Evolutionary conservation across 2,329 filamentous ascomycete genomes (phyloP).

Genomic region (Daldinia sp.): DNA sequence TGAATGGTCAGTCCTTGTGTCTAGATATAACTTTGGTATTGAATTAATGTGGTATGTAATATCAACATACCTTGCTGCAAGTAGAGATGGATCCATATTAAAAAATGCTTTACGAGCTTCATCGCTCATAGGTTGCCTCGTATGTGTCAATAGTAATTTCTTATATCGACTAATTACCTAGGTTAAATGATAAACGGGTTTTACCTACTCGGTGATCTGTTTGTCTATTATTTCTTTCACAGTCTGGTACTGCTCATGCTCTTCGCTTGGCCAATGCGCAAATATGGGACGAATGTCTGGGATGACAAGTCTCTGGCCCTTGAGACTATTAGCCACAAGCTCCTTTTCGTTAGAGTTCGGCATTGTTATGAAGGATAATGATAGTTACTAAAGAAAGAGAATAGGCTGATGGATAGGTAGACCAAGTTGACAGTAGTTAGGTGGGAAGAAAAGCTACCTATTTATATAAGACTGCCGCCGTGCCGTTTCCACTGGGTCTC

Average conservation of each 20-base stretch:
- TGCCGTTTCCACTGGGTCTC: neutral
- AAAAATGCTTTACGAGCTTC: constrained; percentile 38
- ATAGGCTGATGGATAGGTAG: neutral
- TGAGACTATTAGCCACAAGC: constrained; percentile 41
- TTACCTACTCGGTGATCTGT: constrained; percentile 40
- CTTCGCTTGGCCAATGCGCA: constrained; percentile 44
- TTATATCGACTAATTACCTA: neutral
- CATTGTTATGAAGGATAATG: constrained; percentile 28
- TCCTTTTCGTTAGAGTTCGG: constrained; percentile 39
- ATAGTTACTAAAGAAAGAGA: neutral
- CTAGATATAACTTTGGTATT: neutral
- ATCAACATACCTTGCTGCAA: constrained; percentile 46
- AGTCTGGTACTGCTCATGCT: constrained; percentile 41
- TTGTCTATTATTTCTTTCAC: constrained; percentile 40
- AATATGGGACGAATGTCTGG: constrained; percentile 47
- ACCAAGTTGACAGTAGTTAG: neutral
- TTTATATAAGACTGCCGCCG: neutral
- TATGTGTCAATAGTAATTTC: constrained; percentile 16
- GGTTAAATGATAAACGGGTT: neutral
- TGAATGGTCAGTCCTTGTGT: neutral
- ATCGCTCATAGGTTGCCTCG: constrained; percentile 29
- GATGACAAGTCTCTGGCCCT: constrained; percentile 47
- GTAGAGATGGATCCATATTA: constrained; percentile 43
- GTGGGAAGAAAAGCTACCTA: neutral
- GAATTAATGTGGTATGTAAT: neutral